phyloP scores from a whole-genome alignment of 139 green algal species.

The Spirogloea muscicola region DNA sequence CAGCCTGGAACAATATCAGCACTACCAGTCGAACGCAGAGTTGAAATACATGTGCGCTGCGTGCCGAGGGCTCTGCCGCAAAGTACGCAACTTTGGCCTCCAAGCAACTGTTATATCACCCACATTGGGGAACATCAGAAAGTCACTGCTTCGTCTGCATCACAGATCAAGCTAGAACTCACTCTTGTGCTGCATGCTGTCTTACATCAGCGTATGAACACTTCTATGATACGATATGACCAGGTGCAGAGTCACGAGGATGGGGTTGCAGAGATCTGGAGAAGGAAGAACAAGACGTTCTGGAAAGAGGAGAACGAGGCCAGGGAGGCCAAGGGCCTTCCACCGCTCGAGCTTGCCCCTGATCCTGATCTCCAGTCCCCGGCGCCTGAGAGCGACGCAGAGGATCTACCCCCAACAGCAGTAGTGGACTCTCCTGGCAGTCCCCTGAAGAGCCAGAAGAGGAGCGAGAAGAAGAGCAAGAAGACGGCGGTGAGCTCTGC shows the following conservation, averaged over 20 bases:
- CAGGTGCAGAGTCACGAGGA: constrained; percentile 1
- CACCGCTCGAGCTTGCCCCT: not conserved
- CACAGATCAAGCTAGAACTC: not conserved
- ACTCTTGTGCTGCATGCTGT: not conserved
- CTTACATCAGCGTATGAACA: not conserved
- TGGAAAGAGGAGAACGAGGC: too few species aligned
- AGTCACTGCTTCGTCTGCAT: not conserved
- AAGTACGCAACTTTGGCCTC: too few species aligned
- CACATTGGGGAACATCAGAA: not conserved
- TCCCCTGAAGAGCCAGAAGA: not conserved
- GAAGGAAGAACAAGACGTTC: too few species aligned
- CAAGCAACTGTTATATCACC: not conserved
- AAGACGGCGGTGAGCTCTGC: not conserved
- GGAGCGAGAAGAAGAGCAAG: not conserved
- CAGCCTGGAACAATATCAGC: constrained; percentile 16
- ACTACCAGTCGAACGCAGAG: constrained; percentile 26
- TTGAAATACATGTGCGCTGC: constrained; percentile 26
- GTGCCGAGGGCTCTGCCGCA: constrained; percentile 4
- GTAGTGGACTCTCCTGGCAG: not conserved
- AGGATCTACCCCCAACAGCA: not conserved
- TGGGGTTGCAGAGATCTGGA: constrained; percentile 4
- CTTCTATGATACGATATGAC: not conserved
- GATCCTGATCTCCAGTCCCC: not conserved
- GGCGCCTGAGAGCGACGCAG: constrained; percentile 2
- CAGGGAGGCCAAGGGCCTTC: constrained; percentile 4